Evolutionary conservation across 768 basidiomycete species (phyloP).

Genomic region (Bullera alba): DNA sequence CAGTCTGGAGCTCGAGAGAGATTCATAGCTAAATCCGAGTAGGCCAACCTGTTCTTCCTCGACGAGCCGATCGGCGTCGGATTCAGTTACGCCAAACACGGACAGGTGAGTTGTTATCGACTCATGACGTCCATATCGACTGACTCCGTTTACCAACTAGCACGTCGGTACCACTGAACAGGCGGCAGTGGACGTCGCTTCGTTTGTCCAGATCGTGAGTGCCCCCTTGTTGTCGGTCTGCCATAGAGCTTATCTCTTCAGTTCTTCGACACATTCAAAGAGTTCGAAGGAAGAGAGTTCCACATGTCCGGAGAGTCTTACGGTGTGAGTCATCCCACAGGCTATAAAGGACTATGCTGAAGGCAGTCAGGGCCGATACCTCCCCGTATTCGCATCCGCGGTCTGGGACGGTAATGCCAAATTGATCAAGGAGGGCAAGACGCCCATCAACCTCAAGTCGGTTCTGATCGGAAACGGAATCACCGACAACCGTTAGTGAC

Average conservation of each 20-base stretch:
- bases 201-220: constrained; percentile 60
- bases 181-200: constrained; percentile 67
- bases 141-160: constrained; percentile 51
- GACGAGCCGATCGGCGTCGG: constrained; percentile 53
- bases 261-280: constrained; percentile 70
- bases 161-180: constrained; percentile 67
- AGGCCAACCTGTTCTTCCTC: constrained; percentile 51
- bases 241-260: constrained; percentile 2
- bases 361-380: constrained; percentile 43
- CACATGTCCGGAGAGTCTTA: constrained; percentile 71
- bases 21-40: too few relatives aligned
- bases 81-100: constrained; percentile 54
- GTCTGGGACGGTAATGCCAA: constrained; percentile 65
- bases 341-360: too few relatives aligned
- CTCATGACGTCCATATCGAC: neutral
- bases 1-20: neutral
- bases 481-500: constrained; percentile 34
- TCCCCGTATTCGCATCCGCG: constrained; percentile 59
- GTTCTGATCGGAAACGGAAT: constrained; percentile 62
- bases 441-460: constrained; percentile 59
- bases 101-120: constrained; percentile 48
- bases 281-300: constrained; percentile 62
- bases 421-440: constrained; percentile 53
- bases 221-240: neutral
- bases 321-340: constrained; percentile 61